phyloP scores from a whole-genome alignment of 805 yeast species.

The Henningerozyma blattae region DNA sequence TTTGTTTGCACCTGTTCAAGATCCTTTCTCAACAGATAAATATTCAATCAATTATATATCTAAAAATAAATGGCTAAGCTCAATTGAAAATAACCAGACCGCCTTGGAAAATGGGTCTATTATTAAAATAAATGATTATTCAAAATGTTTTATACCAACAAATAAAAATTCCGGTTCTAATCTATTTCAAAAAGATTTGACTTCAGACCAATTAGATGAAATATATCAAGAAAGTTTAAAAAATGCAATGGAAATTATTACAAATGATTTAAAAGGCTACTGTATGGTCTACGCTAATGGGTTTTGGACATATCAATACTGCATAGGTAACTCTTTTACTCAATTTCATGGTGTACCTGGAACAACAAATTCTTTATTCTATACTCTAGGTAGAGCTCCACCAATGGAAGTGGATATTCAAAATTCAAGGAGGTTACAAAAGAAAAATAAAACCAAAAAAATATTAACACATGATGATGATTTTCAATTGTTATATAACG shows the following conservation, averaged over 20 bases:
- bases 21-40: conserved; percentile 9
- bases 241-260: conserved; percentile 10
- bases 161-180: neutral
- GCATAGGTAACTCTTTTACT: conserved; percentile 35
- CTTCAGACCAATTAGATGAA: conserved; percentile 2
- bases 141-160: conserved; percentile 15
- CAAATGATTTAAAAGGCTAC: conserved; percentile 5
- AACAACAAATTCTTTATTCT: conserved; percentile 3
- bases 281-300: conserved; percentile 25
- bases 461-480: conserved; percentile 6
- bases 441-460: conserved; percentile 5
- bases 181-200: neutral
- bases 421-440: conserved; percentile 18
- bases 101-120: conserved; percentile 9
- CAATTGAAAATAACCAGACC: conserved; percentile 5
- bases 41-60: conserved; percentile 12
- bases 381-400: conserved; percentile 13
- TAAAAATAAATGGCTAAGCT: conserved; percentile 8
- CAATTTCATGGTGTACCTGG: conserved; percentile 31
- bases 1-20: conserved; percentile 11
- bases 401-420: conserved; percentile 10
- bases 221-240: conserved; percentile 6
- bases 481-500: conserved; percentile 22
- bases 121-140: conserved; percentile 8
- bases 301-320: conserved; percentile 45